Percentiles rank a stretch among this genome's conserved stretches.
Evolutionary conservation across 164 flowering plant genomes (phyloP).

Genomic region (Hamamelis virginiana): DNA sequence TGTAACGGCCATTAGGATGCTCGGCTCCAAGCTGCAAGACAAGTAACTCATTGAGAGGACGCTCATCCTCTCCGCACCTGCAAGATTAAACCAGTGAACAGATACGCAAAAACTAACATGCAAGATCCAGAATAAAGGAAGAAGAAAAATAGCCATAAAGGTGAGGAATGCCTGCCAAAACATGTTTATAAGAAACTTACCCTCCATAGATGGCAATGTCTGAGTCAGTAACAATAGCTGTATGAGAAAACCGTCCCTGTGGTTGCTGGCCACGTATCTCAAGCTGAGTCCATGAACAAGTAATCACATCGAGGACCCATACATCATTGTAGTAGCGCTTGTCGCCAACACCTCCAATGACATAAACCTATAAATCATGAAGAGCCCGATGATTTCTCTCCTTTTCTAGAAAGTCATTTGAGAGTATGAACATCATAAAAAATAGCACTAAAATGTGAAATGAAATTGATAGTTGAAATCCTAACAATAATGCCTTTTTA

Average conservation of each 20-base stretch:
- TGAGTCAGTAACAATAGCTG: conserved; percentile 60
- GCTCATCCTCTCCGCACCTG: conserved; percentile 97
- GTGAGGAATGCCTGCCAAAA: background rate
- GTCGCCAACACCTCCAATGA: conserved; percentile 94
- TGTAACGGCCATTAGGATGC: conserved; percentile 57
- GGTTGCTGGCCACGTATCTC: conserved; percentile 67
- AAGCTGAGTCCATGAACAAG: conserved; percentile 69
- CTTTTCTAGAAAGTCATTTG: no score
- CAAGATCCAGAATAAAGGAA: background rate
- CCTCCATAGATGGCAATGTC: conserved; percentile 90
- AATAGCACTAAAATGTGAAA: no score
- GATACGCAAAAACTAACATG: background rate
- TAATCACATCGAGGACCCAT: conserved; percentile 68
- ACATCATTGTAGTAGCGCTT: conserved; percentile 81
- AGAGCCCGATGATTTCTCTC: background rate
- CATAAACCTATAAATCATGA: conserved; percentile 56
- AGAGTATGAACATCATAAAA: no score
- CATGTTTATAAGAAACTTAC: conserved; percentile 33
- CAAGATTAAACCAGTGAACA: conserved; percentile 4
- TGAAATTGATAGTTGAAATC: no score
- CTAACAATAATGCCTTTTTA: no score
- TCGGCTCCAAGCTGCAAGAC: conserved; percentile 69
- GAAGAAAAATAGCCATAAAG: background rate
- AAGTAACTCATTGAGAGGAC: conserved; percentile 77
- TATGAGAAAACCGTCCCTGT: conserved; percentile 94